Base-by-base conservation (phyloP, 345 rosid genomes). In the Populus ilicifolia region DNA sequence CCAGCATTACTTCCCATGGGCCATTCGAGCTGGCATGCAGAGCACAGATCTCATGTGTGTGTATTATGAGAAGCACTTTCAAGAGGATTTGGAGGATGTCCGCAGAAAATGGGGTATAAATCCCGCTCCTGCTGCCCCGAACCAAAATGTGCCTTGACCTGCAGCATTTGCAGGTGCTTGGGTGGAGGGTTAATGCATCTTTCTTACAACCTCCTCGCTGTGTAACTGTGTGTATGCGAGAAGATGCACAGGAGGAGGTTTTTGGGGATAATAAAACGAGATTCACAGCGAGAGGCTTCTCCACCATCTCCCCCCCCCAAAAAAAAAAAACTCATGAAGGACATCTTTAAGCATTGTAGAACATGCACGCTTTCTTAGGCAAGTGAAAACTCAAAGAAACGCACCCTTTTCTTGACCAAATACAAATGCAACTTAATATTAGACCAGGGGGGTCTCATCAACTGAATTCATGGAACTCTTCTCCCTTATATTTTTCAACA, bases 1-100 rank as follows among this genome's bases (percentile, higher is more conserved):
- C 69, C 80, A 72, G 70, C 89, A 90, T 74, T 90, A 88, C 82
- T 79, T 92, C 76, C 92, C 93, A 41, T 90, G 97, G 94, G 92
- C 97, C 11, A 67, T 83, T 39, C 83, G 86, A 17, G 89, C 95
- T 1, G 91, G 93, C 43, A 35, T 81, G 67, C 88, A 81, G 72
- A 82, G 86, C 74, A 87, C 89, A 0, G 95, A 92, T 77, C 93
- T 89, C 74, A 89, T 88, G 93, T 92, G 83, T 52, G 74, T 88
- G 33, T 86, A 90, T 82, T 88, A 92, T 59, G 92, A 90, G 73
- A 83, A 79, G 83, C 91, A 92, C 83, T 90, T 90, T 76, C 71
- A 77, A 25, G 92, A 90, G 80, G 97, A 90, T 82, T 81, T 92
- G n/a, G 92, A 88, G 43, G 91, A 87, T n/a, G 88, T 89, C 35